phyloP scores from a whole-genome alignment of 2,329 filamentous ascomycete genomes.

The Fulvia fulva region DNA sequence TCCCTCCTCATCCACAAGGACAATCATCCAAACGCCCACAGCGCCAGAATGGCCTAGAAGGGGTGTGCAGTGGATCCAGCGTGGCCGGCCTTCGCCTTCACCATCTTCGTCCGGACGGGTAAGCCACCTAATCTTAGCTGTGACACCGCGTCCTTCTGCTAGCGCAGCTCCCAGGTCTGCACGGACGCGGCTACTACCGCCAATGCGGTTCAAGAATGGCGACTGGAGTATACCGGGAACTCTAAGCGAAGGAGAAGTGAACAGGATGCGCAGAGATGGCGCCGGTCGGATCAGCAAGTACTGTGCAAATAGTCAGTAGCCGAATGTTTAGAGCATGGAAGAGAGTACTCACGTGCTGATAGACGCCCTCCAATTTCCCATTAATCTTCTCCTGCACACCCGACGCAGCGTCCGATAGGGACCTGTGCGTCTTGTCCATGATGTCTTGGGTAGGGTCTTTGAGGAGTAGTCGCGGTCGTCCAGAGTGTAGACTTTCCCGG shows the following conservation, averaged over 20 bases:
- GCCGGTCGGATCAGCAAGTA: slow-evolving; percentile 47
- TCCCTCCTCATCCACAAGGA: slow-evolving; percentile 61
- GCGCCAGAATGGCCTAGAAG: slow-evolving; percentile 62
- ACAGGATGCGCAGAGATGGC: slow-evolving; percentile 48
- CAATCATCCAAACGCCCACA: slow-evolving; percentile 75
- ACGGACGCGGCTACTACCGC: slow-evolving; percentile 50
- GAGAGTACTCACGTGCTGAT: slow-evolving; percentile 50
- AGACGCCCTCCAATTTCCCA: slow-evolving; percentile 50
- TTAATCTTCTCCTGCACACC: slow-evolving; percentile 30
- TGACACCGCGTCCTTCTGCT: slow-evolving; percentile 65
- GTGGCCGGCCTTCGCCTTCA: slow-evolving; percentile 55
- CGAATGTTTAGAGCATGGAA: too few relatives aligned
- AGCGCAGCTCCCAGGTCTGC: slow-evolving; percentile 58
- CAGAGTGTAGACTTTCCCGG: slow-evolving; percentile 31
- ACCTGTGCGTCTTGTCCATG: slow-evolving; percentile 18
- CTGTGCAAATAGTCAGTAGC: slow-evolving; percentile 24
- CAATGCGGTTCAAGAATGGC: slow-evolving; percentile 46
- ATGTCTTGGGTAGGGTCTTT: slow-evolving; percentile 43
- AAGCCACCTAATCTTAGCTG: slow-evolving; percentile 70
- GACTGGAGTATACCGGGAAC: slow-evolving; percentile 49
- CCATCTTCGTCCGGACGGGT: slow-evolving; percentile 39
- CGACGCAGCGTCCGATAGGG: slow-evolving; percentile 10
- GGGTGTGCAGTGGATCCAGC: slow-evolving; percentile 77
- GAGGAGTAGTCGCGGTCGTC: slow-evolving; percentile 46
- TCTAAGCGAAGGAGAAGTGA: slow-evolving; percentile 48